Base-by-base conservation (phyloP, 495 filamentous ascomycete species). In the Pyronema domesticum region DNA sequence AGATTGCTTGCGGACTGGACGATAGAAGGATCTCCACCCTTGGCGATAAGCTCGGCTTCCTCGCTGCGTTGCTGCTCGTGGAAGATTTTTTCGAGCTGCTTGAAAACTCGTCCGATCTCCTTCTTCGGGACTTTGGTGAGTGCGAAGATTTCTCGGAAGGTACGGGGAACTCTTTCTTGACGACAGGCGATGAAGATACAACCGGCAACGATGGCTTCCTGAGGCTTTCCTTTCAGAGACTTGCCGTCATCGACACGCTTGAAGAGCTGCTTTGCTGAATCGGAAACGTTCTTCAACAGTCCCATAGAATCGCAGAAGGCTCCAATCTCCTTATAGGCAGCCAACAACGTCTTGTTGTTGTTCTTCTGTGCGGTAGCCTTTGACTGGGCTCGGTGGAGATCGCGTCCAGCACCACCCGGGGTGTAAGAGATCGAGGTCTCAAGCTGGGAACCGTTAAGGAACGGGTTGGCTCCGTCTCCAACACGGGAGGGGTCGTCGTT, bases 131-230 rank as follows among this genome's bases (percentile, higher is more conserved):
- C 89, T 61, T 89, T 91, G 42, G 91, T 96, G 68, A 95, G 71
- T 43, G 82, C 77, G 66, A 82, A 89, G 60, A 98, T 85, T 68
- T 96, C 93, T 19, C 81, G 80, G 72, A 96, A 98, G 0, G 86
- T 94, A 50, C 93, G 81, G 1, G 83, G 82, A 15, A 87, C 83
- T 58, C 80, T 77, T 63, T 81, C 82, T 68, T 94, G 86, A 36
- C 91, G 87, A 66, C 89, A 95, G 19, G 91, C 89, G 63, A 96
- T 88, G 72, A 96, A 95, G 68, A 98, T 89, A 68, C 89, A 95
- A 1, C 87, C 86, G 7, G 91, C 93, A 51, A 94, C 89, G 55
- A 96, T 81, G 46, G 86, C 86, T 60, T 96, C 89, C 55, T 86
- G 83, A 0, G 86, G 85, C 69, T 96, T 98, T 61, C 89, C 88